A percentile compares a stretch with the other conserved stretches of the same genome.
These are phyloP conservation scores for Cystofilobasidium macerans DNA, from an alignment of 768 basidiomycete genomes.

Conservation along the genomic window DNA sequence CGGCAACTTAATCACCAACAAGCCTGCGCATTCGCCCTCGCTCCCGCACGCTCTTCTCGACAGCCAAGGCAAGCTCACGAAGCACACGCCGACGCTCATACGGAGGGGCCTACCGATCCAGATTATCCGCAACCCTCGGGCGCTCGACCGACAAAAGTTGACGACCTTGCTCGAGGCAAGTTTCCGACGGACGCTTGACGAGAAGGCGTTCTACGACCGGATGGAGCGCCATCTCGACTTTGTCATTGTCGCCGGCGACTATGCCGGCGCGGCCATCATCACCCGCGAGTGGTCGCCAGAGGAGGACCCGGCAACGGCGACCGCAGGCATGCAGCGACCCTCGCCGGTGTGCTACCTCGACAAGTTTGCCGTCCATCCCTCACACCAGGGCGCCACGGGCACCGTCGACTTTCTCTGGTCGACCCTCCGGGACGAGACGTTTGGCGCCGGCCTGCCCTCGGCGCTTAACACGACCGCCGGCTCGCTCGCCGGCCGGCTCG, in stretches of 20 bases:
- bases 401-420: slow-evolving; percentile 99
- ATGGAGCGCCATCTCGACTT: slow-evolving; percentile 73
- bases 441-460: slow-evolving; percentile 84
- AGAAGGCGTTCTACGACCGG: slow-evolving; percentile 63
- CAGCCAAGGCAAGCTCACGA: slow-evolving; percentile 48
- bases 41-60: slow-evolving; percentile 82
- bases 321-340: background rate
- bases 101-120: slow-evolving; percentile 78
- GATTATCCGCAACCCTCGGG: slow-evolving; percentile 54
- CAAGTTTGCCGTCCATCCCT: slow-evolving; percentile 94
- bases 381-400: slow-evolving; percentile 81
- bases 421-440: slow-evolving; percentile 93
- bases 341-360: slow-evolving; percentile 74
- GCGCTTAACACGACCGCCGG: slow-evolving; percentile 86
- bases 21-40: slow-evolving; percentile 88
- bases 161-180: slow-evolving; percentile 75
- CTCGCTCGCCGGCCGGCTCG: slow-evolving; percentile 75
- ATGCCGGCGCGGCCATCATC: slow-evolving; percentile 86
- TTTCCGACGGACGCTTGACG: slow-evolving; percentile 63
- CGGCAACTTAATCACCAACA: slow-evolving; percentile 94
- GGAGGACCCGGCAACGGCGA: slow-evolving; percentile 25
- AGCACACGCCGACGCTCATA: slow-evolving; percentile 83
- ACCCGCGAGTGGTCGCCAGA: slow-evolving; percentile 46
- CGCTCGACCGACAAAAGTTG: slow-evolving; percentile 65
- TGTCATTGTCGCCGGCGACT: slow-evolving; percentile 86